phyloP scores from a whole-genome alignment of 441 rosid genomes.

The Adansonia rubrostipa region DNA sequence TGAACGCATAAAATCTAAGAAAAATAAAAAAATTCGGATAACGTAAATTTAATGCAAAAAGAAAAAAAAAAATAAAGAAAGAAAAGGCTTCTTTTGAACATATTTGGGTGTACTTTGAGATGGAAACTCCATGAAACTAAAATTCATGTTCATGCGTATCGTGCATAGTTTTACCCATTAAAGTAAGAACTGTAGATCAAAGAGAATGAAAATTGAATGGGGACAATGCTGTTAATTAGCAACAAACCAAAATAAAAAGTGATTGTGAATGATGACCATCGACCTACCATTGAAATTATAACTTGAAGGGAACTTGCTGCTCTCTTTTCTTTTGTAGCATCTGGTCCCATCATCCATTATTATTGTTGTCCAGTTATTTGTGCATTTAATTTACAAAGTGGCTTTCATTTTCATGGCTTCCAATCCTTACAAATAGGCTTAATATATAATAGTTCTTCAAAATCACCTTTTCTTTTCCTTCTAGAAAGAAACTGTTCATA shows the following conservation, averaged over 20 bases:
- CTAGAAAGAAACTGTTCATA: background rate
- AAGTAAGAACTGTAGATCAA: background rate
- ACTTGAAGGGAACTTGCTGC: constrained; percentile 30
- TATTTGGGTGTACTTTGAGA: background rate
- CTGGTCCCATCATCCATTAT: too few relatives aligned
- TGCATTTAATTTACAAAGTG: constrained; percentile 27
- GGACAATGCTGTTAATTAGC: constrained; percentile 16
- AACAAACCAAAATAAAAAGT: constrained; percentile 30
- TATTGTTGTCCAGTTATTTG: background rate
- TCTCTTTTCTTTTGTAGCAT: constrained; percentile 6
- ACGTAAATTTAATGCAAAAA: too few relatives aligned
- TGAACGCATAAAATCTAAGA: too few relatives aligned
- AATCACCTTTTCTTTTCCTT: background rate
- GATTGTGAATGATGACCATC: constrained; percentile 45
- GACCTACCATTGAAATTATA: constrained; percentile 48
- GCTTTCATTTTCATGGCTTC: constrained; percentile 44
- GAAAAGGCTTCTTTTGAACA: background rate
- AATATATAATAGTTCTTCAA: constrained; percentile 1
- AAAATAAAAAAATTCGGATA: too few relatives aligned
- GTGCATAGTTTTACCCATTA: background rate
- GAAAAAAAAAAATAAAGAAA: background rate
- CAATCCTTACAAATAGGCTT: constrained; percentile 26
- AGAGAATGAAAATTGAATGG: background rate
- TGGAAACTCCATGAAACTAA: background rate
- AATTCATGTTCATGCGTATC: background rate